Base-by-base conservation (phyloP, 192 early-diverging fungal species). In the Podila minutissima region DNA sequence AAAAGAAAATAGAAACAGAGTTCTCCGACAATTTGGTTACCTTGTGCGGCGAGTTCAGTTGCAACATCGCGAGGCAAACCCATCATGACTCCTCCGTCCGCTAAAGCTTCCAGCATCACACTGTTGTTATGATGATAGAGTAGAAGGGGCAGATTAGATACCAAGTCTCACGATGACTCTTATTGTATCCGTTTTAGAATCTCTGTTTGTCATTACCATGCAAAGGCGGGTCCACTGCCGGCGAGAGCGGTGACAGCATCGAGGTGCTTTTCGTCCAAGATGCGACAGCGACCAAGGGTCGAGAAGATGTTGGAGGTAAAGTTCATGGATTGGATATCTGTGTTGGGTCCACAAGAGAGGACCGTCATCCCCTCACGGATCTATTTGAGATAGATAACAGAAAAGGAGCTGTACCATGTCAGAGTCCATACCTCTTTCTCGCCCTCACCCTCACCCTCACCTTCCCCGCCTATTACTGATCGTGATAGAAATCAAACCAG, bases 41-140 rank as follows among this genome's bases (percentile, higher is more conserved):
- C 84, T 84, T 88, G 87, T 7, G 87, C 87, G 20, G 87, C 86
- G 28, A 88, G 71, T 53, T 88, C 87, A 31, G 83, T 71, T 19
- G 85, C 87, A 26, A 87, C 86, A 48, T 88, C 86, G 33, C 87
- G 84, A 24, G 87, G 86, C 32, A 88, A 66, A 19, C 87, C 87
- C 87, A 88, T 88, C 87, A 88, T 88, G 1, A 88, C 87, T 19
- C 87, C 87, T 22, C 87, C 87, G 73, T 88, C 87, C 37, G 86
- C 87, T n/a, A 88, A 59, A 1, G 87, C 83, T 58, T 88, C 87
- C 20, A 88, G 69, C 67, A 88, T 82, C 0, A 88, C 87, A 66
- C 87, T 87, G 68, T 37, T 11, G 26, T 28, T 15, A 8, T 28
- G 46, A 29, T 20, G 12, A n/a, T 10, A n/a, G 6, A 6, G 64